Base-by-base conservation (phyloP, 192 early-diverging fungal species). In the Gaertneriomyces sp. region DNA sequence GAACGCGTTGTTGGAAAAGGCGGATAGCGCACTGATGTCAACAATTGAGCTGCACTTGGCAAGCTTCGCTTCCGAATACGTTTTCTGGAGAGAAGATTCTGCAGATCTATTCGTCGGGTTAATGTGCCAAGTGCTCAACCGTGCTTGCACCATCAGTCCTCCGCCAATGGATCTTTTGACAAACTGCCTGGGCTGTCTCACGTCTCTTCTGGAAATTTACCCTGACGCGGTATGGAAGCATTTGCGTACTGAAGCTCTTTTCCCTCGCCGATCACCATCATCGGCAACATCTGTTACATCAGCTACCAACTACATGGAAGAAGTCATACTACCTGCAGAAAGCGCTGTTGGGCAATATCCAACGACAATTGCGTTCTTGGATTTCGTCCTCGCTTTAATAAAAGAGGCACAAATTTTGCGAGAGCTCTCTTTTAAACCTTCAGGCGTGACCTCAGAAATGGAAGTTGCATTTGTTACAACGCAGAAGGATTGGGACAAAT, bases 301-400 rank as follows among this genome's bases (percentile, higher is more conserved):
- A 16, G 17, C 60, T 16, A 67, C 61, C 39, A 64, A 72, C 55
- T 81, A 73, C 47, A 71, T 81, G 68, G 75, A 82, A 65, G 60
- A 74, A 42, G 58, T 74, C 10, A 38, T 82, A 1, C 61, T 82
- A 5, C 80, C 79, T 11, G 66, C 54, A 41, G 79, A 81, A 61
- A 61, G 44, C 16, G 61, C 74, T 8, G 43, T 45, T 1, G 80
- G 76, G 2, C 40, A n/a, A 6, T 82, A 82, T 52, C 39, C 55
- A 5, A 71, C 74, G 19, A 80, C 76, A 6, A 43, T 82, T 14
- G 63, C 75, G 19, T 82, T 78, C 56, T 60, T 82, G 11, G 71
- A 73, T n/a, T 59, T 81, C 19, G 74, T 78, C n/a, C 5, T 20
- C 17, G 57, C 40, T 9, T 60, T 81, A 54, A 57, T 61, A 47